These are phyloP conservation scores for Craterostigma plantagineum DNA, from an alignment of 257 asterid genomes.

Conservation along the genomic window DNA sequence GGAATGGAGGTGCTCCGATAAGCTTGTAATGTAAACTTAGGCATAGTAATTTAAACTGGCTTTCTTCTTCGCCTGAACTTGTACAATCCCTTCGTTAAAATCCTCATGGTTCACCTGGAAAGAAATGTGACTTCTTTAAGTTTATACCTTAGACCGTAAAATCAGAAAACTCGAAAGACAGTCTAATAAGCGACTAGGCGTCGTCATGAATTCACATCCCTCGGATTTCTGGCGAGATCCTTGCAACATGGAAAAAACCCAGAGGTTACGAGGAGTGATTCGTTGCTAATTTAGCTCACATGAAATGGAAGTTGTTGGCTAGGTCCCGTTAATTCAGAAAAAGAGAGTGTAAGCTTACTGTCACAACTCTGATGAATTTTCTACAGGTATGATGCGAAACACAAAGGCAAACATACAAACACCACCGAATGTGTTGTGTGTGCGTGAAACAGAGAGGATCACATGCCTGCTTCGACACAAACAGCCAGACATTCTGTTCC, in stretches of 20 bases:
- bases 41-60: constrained; percentile 80
- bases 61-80: constrained; percentile 93
- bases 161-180: not conserved
- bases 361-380: too few relatives aligned
- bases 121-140: not conserved
- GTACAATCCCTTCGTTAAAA: constrained; percentile 86
- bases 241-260: not conserved
- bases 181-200: too few relatives aligned
- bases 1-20: too few relatives aligned
- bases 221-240: not conserved
- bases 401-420: too few relatives aligned
- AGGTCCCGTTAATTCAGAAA: too few relatives aligned
- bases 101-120: constrained; percentile 85
- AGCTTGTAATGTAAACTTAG: constrained; percentile 9
- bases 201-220: too few relatives aligned
- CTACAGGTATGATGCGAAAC: too few relatives aligned
- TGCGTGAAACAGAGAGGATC: not conserved
- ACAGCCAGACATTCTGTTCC: constrained; percentile 97
- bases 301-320: too few relatives aligned
- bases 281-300: too few relatives aligned
- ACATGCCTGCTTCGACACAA: constrained; percentile 97
- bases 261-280: not conserved
- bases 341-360: too few relatives aligned
- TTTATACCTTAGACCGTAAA: not conserved
- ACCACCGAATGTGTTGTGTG: too few relatives aligned